A percentile compares a stretch with the other conserved stretches of the same genome.
These are phyloP conservation scores for Takashimella koratensis DNA, from an alignment of 1,284 basidiomycete genomes.

Conservation along the genomic window DNA sequence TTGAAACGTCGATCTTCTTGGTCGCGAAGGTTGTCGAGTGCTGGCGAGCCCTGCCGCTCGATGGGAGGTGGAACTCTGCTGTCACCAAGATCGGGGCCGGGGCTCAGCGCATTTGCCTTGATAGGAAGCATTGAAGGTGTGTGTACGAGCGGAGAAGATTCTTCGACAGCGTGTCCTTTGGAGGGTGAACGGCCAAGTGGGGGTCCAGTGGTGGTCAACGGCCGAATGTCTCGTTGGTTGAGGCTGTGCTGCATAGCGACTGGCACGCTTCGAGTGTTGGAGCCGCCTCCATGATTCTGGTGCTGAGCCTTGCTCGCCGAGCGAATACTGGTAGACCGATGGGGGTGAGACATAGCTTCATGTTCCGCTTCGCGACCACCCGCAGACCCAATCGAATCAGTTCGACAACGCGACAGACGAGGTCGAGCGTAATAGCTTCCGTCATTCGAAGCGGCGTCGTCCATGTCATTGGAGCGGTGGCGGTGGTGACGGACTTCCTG, in stretches of 20 bases:
- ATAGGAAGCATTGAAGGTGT: background rate
- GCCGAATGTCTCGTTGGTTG: background rate
- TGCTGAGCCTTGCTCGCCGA: background rate
- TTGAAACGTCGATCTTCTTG: background rate
- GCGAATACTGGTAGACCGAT: background rate
- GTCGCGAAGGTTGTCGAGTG: background rate
- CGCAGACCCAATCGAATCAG: background rate
- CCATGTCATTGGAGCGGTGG: background rate
- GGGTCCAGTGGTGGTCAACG: background rate
- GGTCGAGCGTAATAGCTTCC: conserved; percentile 18
- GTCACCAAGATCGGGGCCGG: background rate
- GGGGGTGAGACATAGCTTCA: background rate
- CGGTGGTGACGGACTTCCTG: background rate
- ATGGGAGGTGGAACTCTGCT: background rate
- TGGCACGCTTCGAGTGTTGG: background rate
- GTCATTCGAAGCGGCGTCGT: conserved; percentile 11
- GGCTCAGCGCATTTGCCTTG: background rate
- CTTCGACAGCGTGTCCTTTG: background rate
- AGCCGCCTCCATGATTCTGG: background rate
- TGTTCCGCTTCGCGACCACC: background rate
- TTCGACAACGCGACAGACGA: background rate
- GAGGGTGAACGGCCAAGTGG: background rate
- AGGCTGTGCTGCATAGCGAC: background rate
- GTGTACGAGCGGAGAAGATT: background rate
- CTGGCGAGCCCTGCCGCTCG: background rate